These are phyloP conservation scores for Mortierella hygrophila DNA, from an alignment of 192 early-diverging fungal genomes.

Conservation along the genomic window DNA sequence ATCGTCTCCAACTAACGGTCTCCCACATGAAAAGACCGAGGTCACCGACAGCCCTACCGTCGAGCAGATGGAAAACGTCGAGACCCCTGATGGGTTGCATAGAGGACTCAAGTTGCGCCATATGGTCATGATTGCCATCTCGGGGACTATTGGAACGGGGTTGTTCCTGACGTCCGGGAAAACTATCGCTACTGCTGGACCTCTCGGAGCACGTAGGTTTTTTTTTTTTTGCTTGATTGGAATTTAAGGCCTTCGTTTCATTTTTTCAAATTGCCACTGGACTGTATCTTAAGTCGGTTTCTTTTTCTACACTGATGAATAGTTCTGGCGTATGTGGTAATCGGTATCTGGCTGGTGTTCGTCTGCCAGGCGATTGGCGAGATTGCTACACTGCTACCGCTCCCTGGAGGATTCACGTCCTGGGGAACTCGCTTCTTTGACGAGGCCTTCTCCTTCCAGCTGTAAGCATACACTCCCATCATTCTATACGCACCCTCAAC, in stretches of 20 bases:
- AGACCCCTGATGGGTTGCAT: constrained; percentile 7
- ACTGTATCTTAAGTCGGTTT: not conserved
- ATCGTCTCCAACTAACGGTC: not conserved
- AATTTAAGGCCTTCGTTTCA: not conserved
- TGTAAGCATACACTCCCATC: constrained; percentile 17
- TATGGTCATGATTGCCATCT: constrained; percentile 68
- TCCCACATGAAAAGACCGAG: not conserved
- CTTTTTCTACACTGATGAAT: not conserved
- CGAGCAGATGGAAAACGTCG: constrained; percentile 27
- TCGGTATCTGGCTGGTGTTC: constrained; percentile 43
- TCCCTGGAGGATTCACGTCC: constrained; percentile 81
- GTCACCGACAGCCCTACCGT: not conserved
- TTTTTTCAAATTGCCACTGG: not conserved
- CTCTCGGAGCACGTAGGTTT: constrained; percentile 50
- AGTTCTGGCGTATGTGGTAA: constrained; percentile 44
- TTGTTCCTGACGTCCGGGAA: constrained; percentile 42
- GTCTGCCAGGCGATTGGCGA: constrained; percentile 75
- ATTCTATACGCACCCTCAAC: not conserved
- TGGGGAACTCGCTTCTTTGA: constrained; percentile 83
- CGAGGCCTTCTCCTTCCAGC: constrained; percentile 75
- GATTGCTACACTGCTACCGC: constrained; percentile 85
- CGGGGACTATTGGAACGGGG: constrained; percentile 39
- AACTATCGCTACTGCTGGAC: constrained; percentile 40
- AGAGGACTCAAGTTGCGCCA: constrained; percentile 63
- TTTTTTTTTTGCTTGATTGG: not conserved